Evolutionary conservation across 345 rosid species (phyloP).

Genomic region (Salix dunnii): DNA sequence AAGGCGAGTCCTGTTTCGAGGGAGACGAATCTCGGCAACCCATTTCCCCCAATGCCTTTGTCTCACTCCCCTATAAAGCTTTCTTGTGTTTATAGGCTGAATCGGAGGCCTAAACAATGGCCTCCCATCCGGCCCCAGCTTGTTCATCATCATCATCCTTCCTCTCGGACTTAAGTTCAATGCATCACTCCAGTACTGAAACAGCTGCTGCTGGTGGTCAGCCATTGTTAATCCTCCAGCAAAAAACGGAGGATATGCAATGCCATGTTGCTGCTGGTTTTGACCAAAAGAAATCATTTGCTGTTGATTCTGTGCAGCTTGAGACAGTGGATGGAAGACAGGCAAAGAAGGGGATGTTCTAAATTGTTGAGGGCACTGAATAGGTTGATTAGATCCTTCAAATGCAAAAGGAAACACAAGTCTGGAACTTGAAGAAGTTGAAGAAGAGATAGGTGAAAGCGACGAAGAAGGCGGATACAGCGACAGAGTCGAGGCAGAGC

Average conservation of each 20-base stretch:
- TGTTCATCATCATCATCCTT: conserved; percentile 72
- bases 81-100: conserved; percentile 71
- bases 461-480: conserved; percentile 17
- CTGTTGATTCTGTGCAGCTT: conserved; percentile 28
- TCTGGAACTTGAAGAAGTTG: conserved; percentile 33
- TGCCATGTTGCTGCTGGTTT: conserved; percentile 36
- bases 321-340: conserved; percentile 28
- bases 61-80: conserved; percentile 87
- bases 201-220: conserved; percentile 48
- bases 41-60: conserved; percentile 99
- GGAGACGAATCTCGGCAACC: conserved; percentile 97
- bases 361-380: conserved; percentile 41
- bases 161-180: conserved; percentile 73
- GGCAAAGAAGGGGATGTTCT: conserved; percentile 25
- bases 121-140: conserved; percentile 56
- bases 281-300: conserved; percentile 79
- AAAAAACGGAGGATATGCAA: conserved; percentile 32
- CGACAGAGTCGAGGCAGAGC: conserved; percentile 1
- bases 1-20: conserved; percentile 83
- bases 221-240: conserved; percentile 26
- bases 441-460: conserved; percentile 13
- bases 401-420: conserved; percentile 52
- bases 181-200: conserved; percentile 60
- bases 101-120: conserved; percentile 48
- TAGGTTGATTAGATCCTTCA: conserved; percentile 34